phyloP scores from a whole-genome alignment of 129 eudicot genomes.

The Pittosporum tobira region DNA sequence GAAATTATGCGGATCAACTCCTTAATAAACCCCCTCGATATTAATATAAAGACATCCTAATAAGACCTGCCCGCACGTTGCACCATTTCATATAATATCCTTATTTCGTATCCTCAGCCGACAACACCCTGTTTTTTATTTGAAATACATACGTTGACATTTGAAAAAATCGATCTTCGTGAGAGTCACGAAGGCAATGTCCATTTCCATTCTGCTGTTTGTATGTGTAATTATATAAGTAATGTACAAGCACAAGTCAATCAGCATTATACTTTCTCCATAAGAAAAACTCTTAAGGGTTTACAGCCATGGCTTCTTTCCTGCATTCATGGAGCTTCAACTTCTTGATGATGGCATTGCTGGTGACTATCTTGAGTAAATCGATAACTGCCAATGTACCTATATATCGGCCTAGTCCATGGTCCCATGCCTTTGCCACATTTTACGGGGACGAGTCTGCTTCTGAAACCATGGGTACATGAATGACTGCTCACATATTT shows the following conservation, averaged over 20 bases:
- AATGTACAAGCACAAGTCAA: constrained; percentile 15
- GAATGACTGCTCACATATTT: not conserved
- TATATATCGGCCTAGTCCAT: constrained; percentile 32
- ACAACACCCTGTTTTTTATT: constrained; percentile 6
- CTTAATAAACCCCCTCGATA: too few relatives aligned
- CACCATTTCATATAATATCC: constrained; percentile 9
- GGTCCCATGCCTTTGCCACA: constrained; percentile 67
- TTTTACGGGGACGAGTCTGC: constrained; percentile 85
- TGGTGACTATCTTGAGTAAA: constrained; percentile 11
- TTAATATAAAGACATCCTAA: too few relatives aligned
- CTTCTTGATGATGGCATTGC: constrained; percentile 16
- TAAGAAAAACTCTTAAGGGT: not conserved
- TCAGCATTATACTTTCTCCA: constrained; percentile 5
- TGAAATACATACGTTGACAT: constrained; percentile 4
- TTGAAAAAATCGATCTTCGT: constrained; percentile 29
- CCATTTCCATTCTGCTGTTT: constrained; percentile 3
- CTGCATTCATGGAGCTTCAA: constrained; percentile 12
- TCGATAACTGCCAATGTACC: constrained; percentile 31
- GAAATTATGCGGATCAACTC: too few relatives aligned
- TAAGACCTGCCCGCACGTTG: constrained; percentile 41
- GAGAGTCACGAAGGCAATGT: constrained; percentile 50
- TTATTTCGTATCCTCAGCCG: too few relatives aligned
- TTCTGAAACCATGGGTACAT: constrained; percentile 69
- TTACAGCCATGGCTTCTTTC: constrained; percentile 37
- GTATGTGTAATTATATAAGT: constrained; percentile 28